These are phyloP conservation scores for Brassica incana DNA, from an alignment of 345 rosid species.

Conservation along the genomic window DNA sequence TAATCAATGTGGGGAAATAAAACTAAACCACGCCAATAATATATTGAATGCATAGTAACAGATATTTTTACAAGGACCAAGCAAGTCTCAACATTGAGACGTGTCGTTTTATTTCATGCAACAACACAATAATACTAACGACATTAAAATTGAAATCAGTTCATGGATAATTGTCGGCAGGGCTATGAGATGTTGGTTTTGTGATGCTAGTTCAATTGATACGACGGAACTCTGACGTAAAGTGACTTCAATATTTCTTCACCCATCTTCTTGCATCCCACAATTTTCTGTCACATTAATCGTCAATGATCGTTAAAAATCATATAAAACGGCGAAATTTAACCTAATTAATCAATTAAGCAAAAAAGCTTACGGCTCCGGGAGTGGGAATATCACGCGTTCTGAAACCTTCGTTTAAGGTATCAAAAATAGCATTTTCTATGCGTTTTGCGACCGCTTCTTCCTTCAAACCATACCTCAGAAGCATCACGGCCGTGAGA, in stretches of 20 bases:
- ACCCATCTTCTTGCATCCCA: not conserved
- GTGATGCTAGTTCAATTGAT: not conserved
- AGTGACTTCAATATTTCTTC: not conserved
- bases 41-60: too few relatives aligned
- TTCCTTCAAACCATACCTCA: not conserved
- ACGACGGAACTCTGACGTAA: not conserved
- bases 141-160: not conserved
- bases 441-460: not conserved
- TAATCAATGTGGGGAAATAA: too few relatives aligned
- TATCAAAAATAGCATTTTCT: not conserved
- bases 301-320: not conserved
- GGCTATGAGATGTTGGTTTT: not conserved
- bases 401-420: not conserved
- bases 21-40: not conserved
- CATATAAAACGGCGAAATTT: not conserved
- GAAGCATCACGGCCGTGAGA: not conserved
- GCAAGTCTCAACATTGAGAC: too few relatives aligned
- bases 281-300: not conserved
- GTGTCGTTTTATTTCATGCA: too few relatives aligned
- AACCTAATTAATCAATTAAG: not conserved
- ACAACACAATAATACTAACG: not conserved
- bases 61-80: too few relatives aligned
- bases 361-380: not conserved
- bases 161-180: not conserved
- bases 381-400: constrained; percentile 2